phyloP scores from a whole-genome alignment of 768 basidiomycete species.

The Amanita inopinata region DNA sequence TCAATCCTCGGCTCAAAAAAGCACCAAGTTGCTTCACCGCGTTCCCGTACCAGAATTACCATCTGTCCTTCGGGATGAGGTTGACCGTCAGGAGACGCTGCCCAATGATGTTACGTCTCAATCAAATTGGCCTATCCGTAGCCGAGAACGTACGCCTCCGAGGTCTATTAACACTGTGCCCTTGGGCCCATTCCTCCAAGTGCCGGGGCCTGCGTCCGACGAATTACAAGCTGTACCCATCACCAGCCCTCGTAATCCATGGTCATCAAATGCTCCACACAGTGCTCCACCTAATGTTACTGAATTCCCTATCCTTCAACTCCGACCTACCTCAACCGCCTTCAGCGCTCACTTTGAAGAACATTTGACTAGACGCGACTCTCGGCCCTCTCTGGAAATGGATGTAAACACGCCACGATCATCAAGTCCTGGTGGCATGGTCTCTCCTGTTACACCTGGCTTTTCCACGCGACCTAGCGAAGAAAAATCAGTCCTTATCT shows the following conservation, averaged over 20 bases:
- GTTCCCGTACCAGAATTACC: slow-evolving; percentile 28
- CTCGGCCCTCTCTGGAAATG: slow-evolving; percentile 26
- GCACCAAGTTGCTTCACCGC: slow-evolving; percentile 24
- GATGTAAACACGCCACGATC: slow-evolving; percentile 46
- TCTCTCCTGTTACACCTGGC: slow-evolving; percentile 41
- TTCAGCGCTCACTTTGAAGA: slow-evolving; percentile 65
- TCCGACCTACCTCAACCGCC: slow-evolving; percentile 67
- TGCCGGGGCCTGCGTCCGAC: no score
- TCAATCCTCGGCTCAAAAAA: slow-evolving; percentile 13
- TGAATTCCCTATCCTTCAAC: slow-evolving; percentile 56
- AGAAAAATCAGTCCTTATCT: slow-evolving; percentile 14
- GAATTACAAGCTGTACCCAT: slow-evolving; percentile 17
- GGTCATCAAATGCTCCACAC: slow-evolving; percentile 27
- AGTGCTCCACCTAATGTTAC: slow-evolving; percentile 59
- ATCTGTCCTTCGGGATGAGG: background rate
- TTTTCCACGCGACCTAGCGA: slow-evolving; percentile 16
- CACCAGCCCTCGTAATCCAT: slow-evolving; percentile 16
- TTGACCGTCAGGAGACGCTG: background rate
- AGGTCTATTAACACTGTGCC: slow-evolving; percentile 32
- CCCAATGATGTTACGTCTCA: background rate
- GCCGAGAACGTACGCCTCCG: slow-evolving; percentile 13
- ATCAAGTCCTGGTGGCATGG: slow-evolving; percentile 27
- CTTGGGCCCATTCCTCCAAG: no score
- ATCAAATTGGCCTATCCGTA: no score
- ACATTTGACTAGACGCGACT: slow-evolving; percentile 27